These are phyloP conservation scores for Vitis vinifera DNA, from an alignment of 164 flowering plant species.

Conservation along the genomic window ASM3070453v1 NC_081814.1:11841001-11841500, in stretches of 20 bases:
- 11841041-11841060: background rate
- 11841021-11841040: no score
- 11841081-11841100: background rate
- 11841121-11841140: background rate
- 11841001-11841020: no score
- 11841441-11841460: conserved; percentile 95
- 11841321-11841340: no score
- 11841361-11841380: background rate
- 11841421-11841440: conserved; percentile 84
- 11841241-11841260: no score
- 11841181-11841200: background rate
- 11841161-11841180: background rate
- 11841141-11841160: background rate
- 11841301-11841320: no score
- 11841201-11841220: no score
- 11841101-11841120: background rate
- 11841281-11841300: no score
- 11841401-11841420: conserved; percentile 75
- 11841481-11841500: conserved; percentile 84
- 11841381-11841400: conserved; percentile 55
- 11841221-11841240: no score
- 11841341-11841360: background rate
- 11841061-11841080: background rate
- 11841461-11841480: conserved; percentile 77
- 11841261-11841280: no score